Evolutionary conservation across 1,284 basidiomycete genomes (phyloP), one percentile per base, ranked within the genome.

Genomic region (Cutaneotrichosporon sp.): DNA sequence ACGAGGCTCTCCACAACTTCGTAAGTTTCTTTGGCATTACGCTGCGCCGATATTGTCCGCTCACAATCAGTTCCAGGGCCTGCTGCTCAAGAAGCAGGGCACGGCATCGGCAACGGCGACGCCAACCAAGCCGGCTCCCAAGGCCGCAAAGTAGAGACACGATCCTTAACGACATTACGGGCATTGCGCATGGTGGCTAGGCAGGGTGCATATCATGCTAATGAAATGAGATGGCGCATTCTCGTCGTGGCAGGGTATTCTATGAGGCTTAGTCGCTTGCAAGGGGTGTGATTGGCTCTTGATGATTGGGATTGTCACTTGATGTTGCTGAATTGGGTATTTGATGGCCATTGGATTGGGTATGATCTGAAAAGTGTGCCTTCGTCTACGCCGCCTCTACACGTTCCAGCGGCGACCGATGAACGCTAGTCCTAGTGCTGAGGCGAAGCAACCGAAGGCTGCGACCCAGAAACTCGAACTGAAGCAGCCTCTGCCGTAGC

Each of bases 1-100:
- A 72, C 60, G 74, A 74, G 55, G 71, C 71, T 14, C 57, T 75
- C 39, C 70, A 72, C 59, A 74, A 73, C 52, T 75, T 75, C 51
- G 73, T 74, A 37, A 61, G 71, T 65, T n/a, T 5, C 5, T n/a
- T n/a, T n/a, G n/a, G n/a, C n/a, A n/a, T n/a, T n/a, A n/a, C 10
- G 19, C n/a, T 31, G n/a, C 16, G 7, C 10, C 9, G 2, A 14
- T 2, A 10, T 24, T 1, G 6, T 3, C 20, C 20, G 43, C 52
- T 51, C 17, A 55, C 50, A 17, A n/a, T 4, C 58, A 71, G 69
- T 72, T 72, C 57, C 70, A 72, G 55, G 70, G 70, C 27, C 59
- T 72, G 16, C 63, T 72, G 16, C 68, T 68, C 9, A 55, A 55
- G 20, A 59, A 59, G 53, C 27, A 49, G 16, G 53, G 38, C 25